phyloP scores from a whole-genome alignment of 139 green algal genomes.

The Tetratostichococcus sp. region DNA sequence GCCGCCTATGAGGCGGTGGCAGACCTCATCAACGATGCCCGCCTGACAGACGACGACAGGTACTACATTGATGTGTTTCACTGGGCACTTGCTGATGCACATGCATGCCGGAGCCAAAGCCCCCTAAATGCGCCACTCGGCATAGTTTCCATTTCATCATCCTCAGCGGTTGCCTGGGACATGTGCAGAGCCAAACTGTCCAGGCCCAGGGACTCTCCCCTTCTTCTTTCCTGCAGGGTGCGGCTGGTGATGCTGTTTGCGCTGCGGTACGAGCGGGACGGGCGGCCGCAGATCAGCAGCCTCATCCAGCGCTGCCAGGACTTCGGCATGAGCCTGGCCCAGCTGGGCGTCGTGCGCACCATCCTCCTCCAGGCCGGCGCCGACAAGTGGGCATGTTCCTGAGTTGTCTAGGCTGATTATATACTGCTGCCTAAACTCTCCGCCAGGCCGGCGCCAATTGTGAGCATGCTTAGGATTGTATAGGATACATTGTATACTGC shows the following conservation, averaged over 20 bases:
- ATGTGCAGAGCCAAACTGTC: too few species aligned
- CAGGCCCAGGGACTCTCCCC: too few species aligned
- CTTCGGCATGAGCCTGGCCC: conserved; percentile 9
- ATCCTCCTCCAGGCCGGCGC: conserved; percentile 46
- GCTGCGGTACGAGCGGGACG: conserved; percentile 87
- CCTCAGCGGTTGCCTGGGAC: too few species aligned
- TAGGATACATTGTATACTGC: too few species aligned
- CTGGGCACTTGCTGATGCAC: too few species aligned
- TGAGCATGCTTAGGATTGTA: too few species aligned
- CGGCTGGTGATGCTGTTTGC: conserved; percentile 83
- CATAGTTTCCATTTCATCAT: too few species aligned
- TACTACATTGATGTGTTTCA: not conserved
- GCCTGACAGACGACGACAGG: conserved; percentile 42
- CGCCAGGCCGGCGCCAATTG: too few species aligned
- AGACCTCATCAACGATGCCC: conserved; percentile 10
- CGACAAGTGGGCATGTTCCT: not conserved
- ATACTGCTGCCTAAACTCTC: too few species aligned
- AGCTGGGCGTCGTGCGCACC: conserved; percentile 40
- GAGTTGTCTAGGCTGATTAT: too few species aligned
- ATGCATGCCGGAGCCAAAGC: too few species aligned
- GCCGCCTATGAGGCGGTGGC: conserved; percentile 17
- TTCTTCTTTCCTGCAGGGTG: conserved; percentile 24
- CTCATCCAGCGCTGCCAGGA: conserved; percentile 26
- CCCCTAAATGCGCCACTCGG: too few species aligned
- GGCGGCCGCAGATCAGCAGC: conserved; percentile 23